These are phyloP conservation scores for Hypoxylon fuscum DNA, from an alignment of 495 filamentous ascomycete species.

Conservation along the genomic window DNA sequence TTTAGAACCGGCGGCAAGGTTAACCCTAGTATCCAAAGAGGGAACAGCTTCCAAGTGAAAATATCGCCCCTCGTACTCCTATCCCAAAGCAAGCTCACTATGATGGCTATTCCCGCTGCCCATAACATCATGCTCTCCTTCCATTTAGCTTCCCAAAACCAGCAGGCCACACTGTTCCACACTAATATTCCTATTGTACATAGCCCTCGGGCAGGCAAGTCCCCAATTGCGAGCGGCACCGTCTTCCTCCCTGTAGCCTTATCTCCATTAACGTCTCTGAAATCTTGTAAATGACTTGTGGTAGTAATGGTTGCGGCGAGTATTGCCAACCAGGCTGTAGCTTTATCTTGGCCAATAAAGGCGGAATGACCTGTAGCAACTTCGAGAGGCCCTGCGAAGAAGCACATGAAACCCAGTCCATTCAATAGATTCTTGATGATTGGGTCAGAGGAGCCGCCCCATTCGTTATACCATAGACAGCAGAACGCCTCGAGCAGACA, in stretches of 20 bases:
- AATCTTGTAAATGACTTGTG: constrained; percentile 58
- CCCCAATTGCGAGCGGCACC: constrained; percentile 51
- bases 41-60: too few relatives aligned
- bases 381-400: constrained; percentile 32
- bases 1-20: too few relatives aligned
- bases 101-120: too few relatives aligned
- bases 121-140: too few relatives aligned
- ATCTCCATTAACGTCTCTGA: constrained; percentile 57
- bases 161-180: not conserved
- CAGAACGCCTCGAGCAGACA: constrained; percentile 46
- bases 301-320: constrained; percentile 50
- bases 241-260: constrained; percentile 46
- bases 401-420: constrained; percentile 47
- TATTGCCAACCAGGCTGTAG: constrained; percentile 50
- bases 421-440: constrained; percentile 53
- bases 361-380: constrained; percentile 10
- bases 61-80: too few relatives aligned
- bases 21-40: too few relatives aligned
- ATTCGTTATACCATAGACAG: constrained; percentile 60
- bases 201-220: constrained; percentile 35
- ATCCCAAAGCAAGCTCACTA: too few relatives aligned
- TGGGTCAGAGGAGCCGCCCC: constrained; percentile 47
- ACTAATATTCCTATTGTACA: not conserved
- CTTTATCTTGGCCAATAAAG: constrained; percentile 8
- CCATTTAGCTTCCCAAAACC: too few relatives aligned